Percentiles rank a stretch among this genome's conserved stretches.
Conservation (phyloP, 768 basidiomycete species). For the Chlorophyllum brunneum region DNA sequence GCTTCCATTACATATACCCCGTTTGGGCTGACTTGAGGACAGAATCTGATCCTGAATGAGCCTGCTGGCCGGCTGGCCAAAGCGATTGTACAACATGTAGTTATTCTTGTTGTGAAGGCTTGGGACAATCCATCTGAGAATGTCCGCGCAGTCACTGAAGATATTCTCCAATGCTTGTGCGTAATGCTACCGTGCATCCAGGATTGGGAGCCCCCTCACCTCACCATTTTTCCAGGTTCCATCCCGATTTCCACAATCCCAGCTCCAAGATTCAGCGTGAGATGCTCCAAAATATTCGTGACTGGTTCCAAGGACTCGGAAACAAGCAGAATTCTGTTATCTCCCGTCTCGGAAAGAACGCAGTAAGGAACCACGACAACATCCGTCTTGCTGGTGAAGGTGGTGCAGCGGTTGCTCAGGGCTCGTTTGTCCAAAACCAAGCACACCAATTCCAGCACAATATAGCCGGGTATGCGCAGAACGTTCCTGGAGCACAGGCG, state of each 20-base stretch:
- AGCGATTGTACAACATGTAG: constrained; percentile 67
- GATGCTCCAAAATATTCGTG: constrained; percentile 67
- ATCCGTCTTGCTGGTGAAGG: constrained; percentile 54
- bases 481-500: constrained; percentile 46
- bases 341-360: constrained; percentile 55
- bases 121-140: constrained; percentile 75
- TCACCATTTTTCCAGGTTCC: constrained; percentile 48
- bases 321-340: constrained; percentile 45
- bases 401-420: constrained; percentile 40
- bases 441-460: constrained; percentile 47
- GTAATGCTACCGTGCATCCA: constrained; percentile 18
- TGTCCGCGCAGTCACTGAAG: constrained; percentile 52
- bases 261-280: constrained; percentile 66
- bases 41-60: constrained; percentile 81
- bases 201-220: background rate
- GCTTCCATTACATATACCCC: background rate
- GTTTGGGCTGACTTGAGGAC: constrained; percentile 11
- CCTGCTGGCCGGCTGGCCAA: constrained; percentile 75
- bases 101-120: constrained; percentile 66
- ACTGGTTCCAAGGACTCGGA: constrained; percentile 56
- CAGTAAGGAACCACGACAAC: constrained; percentile 72
- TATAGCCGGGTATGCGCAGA: constrained; percentile 39
- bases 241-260: constrained; percentile 74
- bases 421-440: constrained; percentile 43
- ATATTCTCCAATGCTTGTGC: constrained; percentile 64